Base-by-base conservation (phyloP, 2,329 filamentous ascomycete genomes). In the Cordyceps farinosa region DNA sequence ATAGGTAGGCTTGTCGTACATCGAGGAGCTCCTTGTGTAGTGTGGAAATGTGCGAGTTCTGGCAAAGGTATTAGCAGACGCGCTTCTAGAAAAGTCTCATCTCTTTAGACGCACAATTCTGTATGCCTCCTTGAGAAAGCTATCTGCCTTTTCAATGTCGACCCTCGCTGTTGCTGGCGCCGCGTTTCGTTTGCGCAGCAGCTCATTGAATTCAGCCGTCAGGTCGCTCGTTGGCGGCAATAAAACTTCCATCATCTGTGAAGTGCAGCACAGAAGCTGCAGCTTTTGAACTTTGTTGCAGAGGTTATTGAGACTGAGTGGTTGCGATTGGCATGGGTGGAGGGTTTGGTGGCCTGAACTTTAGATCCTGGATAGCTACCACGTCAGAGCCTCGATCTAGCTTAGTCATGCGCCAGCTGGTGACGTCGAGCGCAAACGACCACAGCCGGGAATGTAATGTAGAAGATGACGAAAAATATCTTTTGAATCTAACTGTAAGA, bases 41-140 rank as follows among this genome's bases (percentile, higher is more conserved):
- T 57, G 89, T 91, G 65, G 85, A 78, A 65, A 98, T 96, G 73
- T 96, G 92, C 8, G 87, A 84, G 73, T 96, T 95, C 92, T 96
- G 71, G 71, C 50, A 9, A 3, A 30, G 13, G 17, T 1, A 32
- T 47, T 10, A 50, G 44, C 66, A 22, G 66, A 30, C 22, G 44
- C 17, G n/a, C 13, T 15, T 22, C 3, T 3, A n/a, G 5, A 10
- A 34, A 36, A 9, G 13, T 0, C 29, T 27, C 7, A 69, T 66
- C 13, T 15, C 9, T 2, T 40, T 15, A 15, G 57, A 75, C 84
- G 71, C 79, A 96, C 93, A 75, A 98, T 97, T 73, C 90, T 87
- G 77, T 96, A 95, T 60, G 95, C 95, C 77, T 98, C 94, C 73
- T 94, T 92, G 40, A 98, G 80, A 73, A 98, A 99, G 70, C 90